These are phyloP conservation scores for Fraxinus dipetala DNA, from an alignment of 305 asterid genomes.

Conservation along the genomic window DNA sequence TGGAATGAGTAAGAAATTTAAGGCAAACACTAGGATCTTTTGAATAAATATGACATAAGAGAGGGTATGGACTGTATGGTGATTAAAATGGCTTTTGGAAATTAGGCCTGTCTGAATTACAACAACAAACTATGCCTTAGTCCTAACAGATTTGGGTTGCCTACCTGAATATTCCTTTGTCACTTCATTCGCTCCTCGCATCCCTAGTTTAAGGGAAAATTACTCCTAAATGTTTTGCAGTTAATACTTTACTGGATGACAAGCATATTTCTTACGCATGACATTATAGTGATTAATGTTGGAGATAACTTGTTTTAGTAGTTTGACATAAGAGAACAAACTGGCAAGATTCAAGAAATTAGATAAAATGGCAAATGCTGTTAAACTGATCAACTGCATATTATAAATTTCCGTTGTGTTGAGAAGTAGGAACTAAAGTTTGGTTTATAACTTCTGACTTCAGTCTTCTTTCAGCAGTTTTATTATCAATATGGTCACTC, in stretches of 20 bases:
- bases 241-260: background rate
- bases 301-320: background rate
- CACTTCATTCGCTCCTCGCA: background rate
- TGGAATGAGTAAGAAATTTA: background rate
- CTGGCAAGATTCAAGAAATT: background rate
- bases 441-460: background rate
- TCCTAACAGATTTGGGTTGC: background rate
- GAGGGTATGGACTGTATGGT: background rate
- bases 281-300: background rate
- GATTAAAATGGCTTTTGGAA: background rate
- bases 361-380: background rate
- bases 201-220: background rate
- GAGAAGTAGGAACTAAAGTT: background rate
- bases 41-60: background rate
- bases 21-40: background rate
- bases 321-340: background rate
- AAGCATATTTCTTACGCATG: background rate
- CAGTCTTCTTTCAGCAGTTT: background rate
- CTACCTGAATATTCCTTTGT: background rate
- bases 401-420: background rate
- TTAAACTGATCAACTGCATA: background rate
- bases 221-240: background rate
- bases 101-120: background rate
- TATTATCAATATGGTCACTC: background rate
- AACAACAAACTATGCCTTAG: background rate